A percentile compares a stretch with the other conserved stretches of the same genome.
These are phyloP conservation scores for Peterozyma xylosa DNA, from an alignment of 805 yeast species.

Conservation along the genomic window DNA sequence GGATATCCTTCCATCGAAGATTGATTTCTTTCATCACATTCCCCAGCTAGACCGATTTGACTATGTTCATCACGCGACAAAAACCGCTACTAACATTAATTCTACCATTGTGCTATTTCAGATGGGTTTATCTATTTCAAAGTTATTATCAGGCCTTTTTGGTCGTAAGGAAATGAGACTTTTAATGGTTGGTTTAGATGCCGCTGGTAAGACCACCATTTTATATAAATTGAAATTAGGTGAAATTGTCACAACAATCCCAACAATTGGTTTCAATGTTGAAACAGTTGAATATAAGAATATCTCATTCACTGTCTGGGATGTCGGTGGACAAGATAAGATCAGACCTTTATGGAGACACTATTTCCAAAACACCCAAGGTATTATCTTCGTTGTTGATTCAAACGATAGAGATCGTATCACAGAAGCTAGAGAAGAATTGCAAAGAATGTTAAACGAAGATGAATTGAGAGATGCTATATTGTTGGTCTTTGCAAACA, in stretches of 20 bases:
- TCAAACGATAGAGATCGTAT: slow-evolving; percentile 97
- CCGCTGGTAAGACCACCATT: slow-evolving; percentile 98
- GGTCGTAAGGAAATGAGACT: slow-evolving; percentile 98
- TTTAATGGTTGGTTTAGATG: slow-evolving; percentile 96
- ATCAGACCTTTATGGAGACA: slow-evolving; percentile 99
- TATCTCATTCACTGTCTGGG: slow-evolving; percentile 97
- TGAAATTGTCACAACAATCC: slow-evolving; percentile 93
- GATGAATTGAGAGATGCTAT: slow-evolving; percentile 97
- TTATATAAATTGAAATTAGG: slow-evolving; percentile 91
- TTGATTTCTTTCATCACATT: too few relatives aligned
- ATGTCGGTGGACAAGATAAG: slow-evolving; percentile 99
- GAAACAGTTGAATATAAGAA: slow-evolving; percentile 97
- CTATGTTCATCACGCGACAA: too few relatives aligned
- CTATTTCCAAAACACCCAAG: slow-evolving; percentile 97
- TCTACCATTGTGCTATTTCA: slow-evolving; percentile 7
- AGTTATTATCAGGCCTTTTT: slow-evolving; percentile 88
- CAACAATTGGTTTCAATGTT: slow-evolving; percentile 95
- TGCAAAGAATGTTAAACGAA: slow-evolving; percentile 97
- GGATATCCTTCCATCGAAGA: too few relatives aligned
- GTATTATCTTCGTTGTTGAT: slow-evolving; percentile 96
- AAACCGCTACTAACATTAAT: too few relatives aligned
- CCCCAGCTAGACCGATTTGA: too few relatives aligned
- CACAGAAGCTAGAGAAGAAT: slow-evolving; percentile 95
- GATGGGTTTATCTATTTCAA: slow-evolving; percentile 96
- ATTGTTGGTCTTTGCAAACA: slow-evolving; percentile 93